Evolutionary conservation across 371 early-diverging fungal species (phyloP).

Genomic region (Rhizomucor miehei): DNA sequence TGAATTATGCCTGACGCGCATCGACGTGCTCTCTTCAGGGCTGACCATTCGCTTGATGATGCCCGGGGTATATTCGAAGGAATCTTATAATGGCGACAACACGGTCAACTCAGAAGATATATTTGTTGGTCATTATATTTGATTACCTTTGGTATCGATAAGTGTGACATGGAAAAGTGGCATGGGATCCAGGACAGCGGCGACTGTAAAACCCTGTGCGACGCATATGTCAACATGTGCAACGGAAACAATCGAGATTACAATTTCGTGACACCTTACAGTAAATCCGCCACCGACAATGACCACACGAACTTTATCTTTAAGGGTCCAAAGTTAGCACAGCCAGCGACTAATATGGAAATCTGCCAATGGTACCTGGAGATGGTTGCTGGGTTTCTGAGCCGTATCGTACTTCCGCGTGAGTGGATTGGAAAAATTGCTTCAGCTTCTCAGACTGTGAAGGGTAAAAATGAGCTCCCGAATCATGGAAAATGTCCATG

Average conservation of each 20-base stretch:
- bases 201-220: conserved; percentile 41
- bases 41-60: conserved; percentile 27
- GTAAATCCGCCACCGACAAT: conserved; percentile 48
- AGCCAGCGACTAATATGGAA: neutral
- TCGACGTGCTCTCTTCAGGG: conserved; percentile 23
- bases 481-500: neutral
- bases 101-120: neutral
- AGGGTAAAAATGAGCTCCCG: neutral
- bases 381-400: too few relatives aligned
- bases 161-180: conserved; percentile 42
- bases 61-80: conserved; percentile 46
- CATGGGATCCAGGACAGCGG: conserved; percentile 46
- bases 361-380: too few relatives aligned
- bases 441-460: conserved; percentile 17
- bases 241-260: too few relatives aligned
- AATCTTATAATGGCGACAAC: conserved; percentile 15
- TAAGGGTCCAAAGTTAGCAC: neutral
- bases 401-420: neutral
- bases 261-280: conserved; percentile 17
- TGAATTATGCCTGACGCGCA: conserved; percentile 35
- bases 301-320: conserved; percentile 23
- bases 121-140: neutral
- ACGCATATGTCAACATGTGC: neutral
- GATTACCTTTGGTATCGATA: conserved; percentile 44
- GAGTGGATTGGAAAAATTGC: conserved; percentile 7